These are phyloP conservation scores for Colletotrichum aenigma DNA, from an alignment of 2,329 filamentous ascomycete species.

Conservation along the genomic window DNA sequence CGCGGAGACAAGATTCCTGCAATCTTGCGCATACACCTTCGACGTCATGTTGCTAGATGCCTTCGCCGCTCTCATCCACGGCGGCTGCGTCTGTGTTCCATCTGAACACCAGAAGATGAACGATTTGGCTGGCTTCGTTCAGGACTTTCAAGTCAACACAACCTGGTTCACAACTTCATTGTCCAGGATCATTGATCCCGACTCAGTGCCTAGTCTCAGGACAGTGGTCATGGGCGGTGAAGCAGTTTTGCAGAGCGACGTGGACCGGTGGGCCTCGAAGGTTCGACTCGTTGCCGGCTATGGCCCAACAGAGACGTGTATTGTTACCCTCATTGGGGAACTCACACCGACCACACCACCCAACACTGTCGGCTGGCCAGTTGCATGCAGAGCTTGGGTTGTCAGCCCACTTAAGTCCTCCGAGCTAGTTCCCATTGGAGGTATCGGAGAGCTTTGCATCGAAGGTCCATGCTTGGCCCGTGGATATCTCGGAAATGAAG, in stretches of 20 bases:
- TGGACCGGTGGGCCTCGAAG: slow-evolving; percentile 34
- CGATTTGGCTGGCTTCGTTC: slow-evolving; percentile 19
- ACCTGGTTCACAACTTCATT: background rate
- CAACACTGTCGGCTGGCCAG: slow-evolving; percentile 26
- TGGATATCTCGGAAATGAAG: background rate
- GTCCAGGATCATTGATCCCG: slow-evolving; percentile 1
- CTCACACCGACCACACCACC: background rate
- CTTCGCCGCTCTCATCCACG: slow-evolving; percentile 13
- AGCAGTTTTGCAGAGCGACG: slow-evolving; percentile 31
- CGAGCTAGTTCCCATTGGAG: slow-evolving; percentile 27
- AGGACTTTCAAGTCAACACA: slow-evolving; percentile 3
- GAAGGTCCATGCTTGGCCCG: background rate
- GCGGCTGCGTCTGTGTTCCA: slow-evolving; percentile 8
- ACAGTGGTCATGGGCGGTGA: slow-evolving; percentile 1
- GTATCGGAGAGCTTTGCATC: background rate
- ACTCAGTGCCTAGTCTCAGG: background rate
- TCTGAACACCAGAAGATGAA: slow-evolving; percentile 22
- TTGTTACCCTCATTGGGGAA: slow-evolving; percentile 34
- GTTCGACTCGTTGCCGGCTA: background rate
- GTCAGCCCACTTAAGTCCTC: slow-evolving; percentile 23
- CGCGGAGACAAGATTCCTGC: slow-evolving; percentile 25
- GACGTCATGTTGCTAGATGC: slow-evolving; percentile 20
- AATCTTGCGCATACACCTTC: slow-evolving; percentile 24
- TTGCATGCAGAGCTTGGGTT: slow-evolving; percentile 25
- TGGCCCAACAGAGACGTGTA: slow-evolving; percentile 6